Evolutionary conservation across 108 stramenopile genomes (phyloP), one percentile per base, ranked within the genome.

Genomic region (Nitzschia putrida): DNA sequence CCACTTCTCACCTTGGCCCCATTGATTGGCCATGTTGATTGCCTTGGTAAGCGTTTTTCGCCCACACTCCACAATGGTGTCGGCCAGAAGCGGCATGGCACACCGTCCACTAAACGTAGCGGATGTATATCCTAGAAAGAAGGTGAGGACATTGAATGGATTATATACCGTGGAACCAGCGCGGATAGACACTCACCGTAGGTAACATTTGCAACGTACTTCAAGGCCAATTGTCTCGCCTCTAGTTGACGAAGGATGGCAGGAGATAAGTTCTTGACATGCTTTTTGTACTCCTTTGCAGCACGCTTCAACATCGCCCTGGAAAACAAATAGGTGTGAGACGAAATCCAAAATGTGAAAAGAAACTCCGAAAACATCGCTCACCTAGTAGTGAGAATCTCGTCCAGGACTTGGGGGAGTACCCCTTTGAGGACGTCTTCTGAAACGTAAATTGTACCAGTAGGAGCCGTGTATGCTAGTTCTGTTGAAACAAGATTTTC

Each of bases 131-230:
- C 96, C 94, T 60, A 26, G 18, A 8, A 58, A 5, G 57, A 1
- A 53, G 23, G 18, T 38, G 1, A 29, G 43, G 43, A 4, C 50
- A 68, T 56, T 29, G 49, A 23, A 65, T 18, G 0, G 9, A 0
- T 34, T 52, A 2, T 50, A 14, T 7, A 24, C 29, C 29, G 7
- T 1, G 60, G 18, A 18, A 42, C 13, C n/a, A 52, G 9, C 45
- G 3, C 11, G 7, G 16, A 24, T 45, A 3, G 1, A 9, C 25
- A 51, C 58, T 44, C 39, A 65, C 71, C 82, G 73, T 97, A 99
- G 7, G 96, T 98, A 16, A 99, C 99, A 78, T 99, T 99, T 16
- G 97, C 94, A 66, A 99, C 91, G 78, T 98, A 93, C 69, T 99
- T 99, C 26, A 99, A 79, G 25, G 97, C 99, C 38, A 98, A 79